Base-by-base conservation (phyloP, 2,329 filamentous ascomycete genomes). In the Curvularia spicifera region DNA sequence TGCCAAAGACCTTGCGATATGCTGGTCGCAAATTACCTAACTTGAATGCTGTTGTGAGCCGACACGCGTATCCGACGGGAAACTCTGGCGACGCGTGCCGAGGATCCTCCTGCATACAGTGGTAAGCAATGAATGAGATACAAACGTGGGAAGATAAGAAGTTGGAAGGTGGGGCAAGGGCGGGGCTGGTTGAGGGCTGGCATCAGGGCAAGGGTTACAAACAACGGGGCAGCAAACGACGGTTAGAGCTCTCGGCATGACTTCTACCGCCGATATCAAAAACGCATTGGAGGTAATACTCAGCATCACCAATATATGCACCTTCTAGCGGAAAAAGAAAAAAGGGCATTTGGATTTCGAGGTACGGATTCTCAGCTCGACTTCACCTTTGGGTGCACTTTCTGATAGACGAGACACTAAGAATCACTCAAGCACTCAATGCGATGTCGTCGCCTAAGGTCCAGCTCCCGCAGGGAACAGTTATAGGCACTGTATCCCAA, bases 391-490 rank as follows among this genome's bases (percentile, higher is more conserved):
- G 8, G 9, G 24, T 35, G 15, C 20, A 15, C 13, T 24, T 5
- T 33, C 20, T 24, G 28, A 40, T 35, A 28, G 28, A 43, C 4
- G 13, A 48, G 9, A 28, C 4, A 9, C 4, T 29, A 37, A 22
- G 1, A 48, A 39, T 6, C 10, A 1, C 3, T 6, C 26, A n/a
- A 31, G 20, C 9, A 7, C 18, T 29, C 9, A 3, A 20, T n/a
- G 9, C 50, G 44, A 57, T 49, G 44, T 37, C 50, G 10, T 48
- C 37, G 15, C 55, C 55, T 6, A 43, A 29, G 18, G 59, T 64
- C 3, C 37, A 52, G 8, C 54, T 66, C 5, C 50, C 52, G 1
- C 63, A 66, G 33, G 63, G 63, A 40, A 64, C 31, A 26, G 53
- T 64, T 5, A 35, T 64, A 7, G 63, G 63, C 33, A 59, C 43